A percentile compares a stretch with the other conserved stretches of the same genome.
phyloP scores from a whole-genome alignment of 164 flowering plant species.

The Vitis rotundifolia region DNA sequence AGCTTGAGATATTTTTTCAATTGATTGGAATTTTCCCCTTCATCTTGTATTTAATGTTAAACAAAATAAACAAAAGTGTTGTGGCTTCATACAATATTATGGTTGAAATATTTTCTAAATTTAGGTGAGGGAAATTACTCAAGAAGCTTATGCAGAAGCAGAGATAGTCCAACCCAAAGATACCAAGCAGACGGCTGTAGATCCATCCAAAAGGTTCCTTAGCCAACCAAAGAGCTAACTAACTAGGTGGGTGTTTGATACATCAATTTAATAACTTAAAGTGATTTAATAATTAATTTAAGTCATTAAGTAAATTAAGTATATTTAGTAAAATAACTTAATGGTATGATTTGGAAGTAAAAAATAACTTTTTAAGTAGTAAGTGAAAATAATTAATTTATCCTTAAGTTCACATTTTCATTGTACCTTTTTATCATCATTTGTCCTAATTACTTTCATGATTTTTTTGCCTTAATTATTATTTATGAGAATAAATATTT shows the following conservation, averaged over 20 bases:
- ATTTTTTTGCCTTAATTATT: too few relatives aligned
- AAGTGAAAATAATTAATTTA: too few relatives aligned
- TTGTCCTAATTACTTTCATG: too few relatives aligned
- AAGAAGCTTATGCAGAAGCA: constrained; percentile 55
- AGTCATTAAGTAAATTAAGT: too few relatives aligned
- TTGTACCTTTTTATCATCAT: too few relatives aligned
- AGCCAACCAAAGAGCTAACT: constrained; percentile 66
- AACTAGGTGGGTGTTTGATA: not conserved
- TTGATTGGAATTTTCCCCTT: not conserved
- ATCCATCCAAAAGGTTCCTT: constrained; percentile 75
- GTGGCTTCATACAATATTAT: not conserved
- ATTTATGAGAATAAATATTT: too few relatives aligned
- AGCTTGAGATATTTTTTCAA: not conserved
- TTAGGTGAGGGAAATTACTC: constrained; percentile 80
- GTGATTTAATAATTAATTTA: too few relatives aligned
- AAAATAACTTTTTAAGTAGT: too few relatives aligned
- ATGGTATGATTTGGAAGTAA: too few relatives aligned
- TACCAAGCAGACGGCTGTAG: constrained; percentile 70
- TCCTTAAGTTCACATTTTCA: too few relatives aligned
- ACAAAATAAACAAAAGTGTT: not conserved
- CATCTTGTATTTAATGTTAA: not conserved
- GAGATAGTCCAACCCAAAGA: constrained; percentile 49
- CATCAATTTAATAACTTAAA: too few relatives aligned
- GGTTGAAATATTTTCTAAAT: constrained; percentile 6
- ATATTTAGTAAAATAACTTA: too few relatives aligned